phyloP scores from a whole-genome alignment of 1,139 yeast species.

The Zygosaccharomyces sapae region DNA sequence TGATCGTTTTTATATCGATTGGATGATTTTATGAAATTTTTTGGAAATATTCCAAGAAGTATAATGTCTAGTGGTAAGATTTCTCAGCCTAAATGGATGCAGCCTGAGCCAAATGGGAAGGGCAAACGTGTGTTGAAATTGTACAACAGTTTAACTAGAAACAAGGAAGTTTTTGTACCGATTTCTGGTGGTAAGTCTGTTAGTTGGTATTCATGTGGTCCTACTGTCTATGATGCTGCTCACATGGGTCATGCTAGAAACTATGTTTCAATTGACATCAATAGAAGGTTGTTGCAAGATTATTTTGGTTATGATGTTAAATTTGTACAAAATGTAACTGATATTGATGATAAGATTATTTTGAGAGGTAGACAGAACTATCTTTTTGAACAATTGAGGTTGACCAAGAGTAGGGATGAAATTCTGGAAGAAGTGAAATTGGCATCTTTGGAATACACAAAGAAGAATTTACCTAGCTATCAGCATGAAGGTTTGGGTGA shows the following conservation, averaged over 20 bases:
- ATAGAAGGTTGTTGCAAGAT: conserved; percentile 80
- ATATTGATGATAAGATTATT: conserved; percentile 94
- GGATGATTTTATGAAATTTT: conserved; percentile 11
- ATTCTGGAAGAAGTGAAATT: conserved; percentile 41
- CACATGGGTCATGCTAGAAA: conserved; percentile 99
- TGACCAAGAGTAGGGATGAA: conserved; percentile 28
- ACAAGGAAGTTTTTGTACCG: conserved; percentile 74
- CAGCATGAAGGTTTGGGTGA: conserved; percentile 35
- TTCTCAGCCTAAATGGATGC: conserved; percentile 45
- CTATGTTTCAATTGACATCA: conserved; percentile 90
- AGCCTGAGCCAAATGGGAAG: conserved; percentile 31
- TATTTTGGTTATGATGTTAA: conserved; percentile 84
- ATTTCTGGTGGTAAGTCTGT: conserved; percentile 53
- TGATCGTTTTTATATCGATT: background rate
- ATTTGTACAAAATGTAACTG: conserved; percentile 95
- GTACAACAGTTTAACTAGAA: conserved; percentile 80
- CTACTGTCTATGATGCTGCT: conserved; percentile 94
- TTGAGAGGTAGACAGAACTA: conserved; percentile 88
- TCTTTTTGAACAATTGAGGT: conserved; percentile 58
- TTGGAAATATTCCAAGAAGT: conserved; percentile 3
- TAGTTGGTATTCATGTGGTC: conserved; percentile 98
- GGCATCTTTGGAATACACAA: conserved; percentile 49
- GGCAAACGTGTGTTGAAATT: conserved; percentile 43
- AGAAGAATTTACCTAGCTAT: conserved; percentile 54
- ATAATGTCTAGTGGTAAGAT: conserved; percentile 27